Conservation (phyloP, 441 rosid species). For the Croton setiger region DNA sequence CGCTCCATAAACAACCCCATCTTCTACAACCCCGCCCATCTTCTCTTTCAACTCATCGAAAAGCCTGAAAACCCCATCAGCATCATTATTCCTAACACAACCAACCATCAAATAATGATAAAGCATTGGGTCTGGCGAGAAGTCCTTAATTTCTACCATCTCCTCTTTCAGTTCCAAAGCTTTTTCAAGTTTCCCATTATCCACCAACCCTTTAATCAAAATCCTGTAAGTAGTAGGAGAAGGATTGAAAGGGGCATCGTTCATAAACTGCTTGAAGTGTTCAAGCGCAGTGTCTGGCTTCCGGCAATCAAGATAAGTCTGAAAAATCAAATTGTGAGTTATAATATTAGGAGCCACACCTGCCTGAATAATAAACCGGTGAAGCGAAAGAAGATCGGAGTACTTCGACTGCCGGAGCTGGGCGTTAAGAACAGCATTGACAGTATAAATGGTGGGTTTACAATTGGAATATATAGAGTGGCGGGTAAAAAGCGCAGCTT, state of each 20-base stretch:
- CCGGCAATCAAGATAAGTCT: slow-evolving; percentile 74
- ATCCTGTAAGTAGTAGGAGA: slow-evolving; percentile 71
- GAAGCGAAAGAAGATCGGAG: slow-evolving; percentile 66
- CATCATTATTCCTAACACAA: slow-evolving; percentile 42
- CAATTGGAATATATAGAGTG: slow-evolving; percentile 95
- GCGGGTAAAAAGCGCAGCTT: slow-evolving; percentile 86
- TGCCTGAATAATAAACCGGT: slow-evolving; percentile 72
- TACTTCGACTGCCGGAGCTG: slow-evolving; percentile 77
- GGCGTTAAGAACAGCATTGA: slow-evolving; percentile 77
- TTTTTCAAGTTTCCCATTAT: slow-evolving; percentile 61
- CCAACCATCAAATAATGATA: slow-evolving; percentile 75
- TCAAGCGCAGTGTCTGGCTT: slow-evolving; percentile 77
- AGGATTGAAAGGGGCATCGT: slow-evolving; percentile 69
- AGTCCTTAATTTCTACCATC: slow-evolving; percentile 47
- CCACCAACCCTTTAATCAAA: slow-evolving; percentile 75
- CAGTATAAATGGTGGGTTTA: slow-evolving; percentile 79
- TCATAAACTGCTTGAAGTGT: slow-evolving; percentile 61
- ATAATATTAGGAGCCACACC: slow-evolving; percentile 73
- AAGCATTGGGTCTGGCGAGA: slow-evolving; percentile 55
- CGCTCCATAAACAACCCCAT: slow-evolving; percentile 78
- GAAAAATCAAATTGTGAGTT: slow-evolving; percentile 72
- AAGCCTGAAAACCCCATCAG: slow-evolving; percentile 57
- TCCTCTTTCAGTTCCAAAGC: slow-evolving; percentile 88
- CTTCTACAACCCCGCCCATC: slow-evolving; percentile 51
- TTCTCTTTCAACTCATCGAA: slow-evolving; percentile 79